These are phyloP conservation scores for Spathaspora passalidarum DNA, from an alignment of 805 yeast species.

Conservation along the genomic window DNA sequence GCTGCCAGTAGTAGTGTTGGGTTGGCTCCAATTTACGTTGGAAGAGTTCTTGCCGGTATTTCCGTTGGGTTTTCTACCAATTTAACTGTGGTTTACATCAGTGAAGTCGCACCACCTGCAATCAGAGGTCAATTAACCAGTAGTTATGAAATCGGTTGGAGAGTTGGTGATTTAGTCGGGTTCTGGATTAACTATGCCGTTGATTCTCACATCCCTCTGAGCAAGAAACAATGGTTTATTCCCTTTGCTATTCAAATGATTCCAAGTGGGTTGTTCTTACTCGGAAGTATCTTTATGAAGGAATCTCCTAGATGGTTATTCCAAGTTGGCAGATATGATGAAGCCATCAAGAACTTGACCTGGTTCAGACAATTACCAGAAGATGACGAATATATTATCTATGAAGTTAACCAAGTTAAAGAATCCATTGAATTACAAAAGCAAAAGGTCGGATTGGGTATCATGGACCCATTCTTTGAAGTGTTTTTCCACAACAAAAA, in stretches of 20 bases:
- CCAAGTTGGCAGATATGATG: slow-evolving; percentile 26
- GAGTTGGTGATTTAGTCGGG: slow-evolving; percentile 38
- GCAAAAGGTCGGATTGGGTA: slow-evolving; percentile 26
- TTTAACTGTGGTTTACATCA: slow-evolving; percentile 34
- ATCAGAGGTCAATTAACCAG: slow-evolving; percentile 31
- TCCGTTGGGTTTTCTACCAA: slow-evolving; percentile 36
- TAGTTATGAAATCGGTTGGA: slow-evolving; percentile 36
- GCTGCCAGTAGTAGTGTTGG: slow-evolving; percentile 25
- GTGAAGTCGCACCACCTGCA: slow-evolving; percentile 36
- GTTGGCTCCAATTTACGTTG: slow-evolving; percentile 36
- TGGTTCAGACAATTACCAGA: slow-evolving; percentile 35
- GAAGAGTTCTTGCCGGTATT: slow-evolving; percentile 34
- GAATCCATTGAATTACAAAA: slow-evolving; percentile 29
- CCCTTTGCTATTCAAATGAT: slow-evolving; percentile 39
- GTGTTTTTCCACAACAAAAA: slow-evolving; percentile 25
- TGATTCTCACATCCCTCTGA: slow-evolving; percentile 20
- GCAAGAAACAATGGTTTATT: slow-evolving; percentile 34
- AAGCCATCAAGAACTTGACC: slow-evolving; percentile 29
- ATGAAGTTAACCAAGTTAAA: slow-evolving; percentile 35
- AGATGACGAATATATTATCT: slow-evolving; percentile 31
- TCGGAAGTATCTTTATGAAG: slow-evolving; percentile 29
- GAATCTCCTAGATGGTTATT: slow-evolving; percentile 39
- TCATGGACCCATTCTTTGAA: slow-evolving; percentile 32
- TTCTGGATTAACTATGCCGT: slow-evolving; percentile 37
- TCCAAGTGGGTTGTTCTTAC: slow-evolving; percentile 32